Base-by-base conservation (phyloP, 139 green algal species). In the Chlorella sp. region DNA sequence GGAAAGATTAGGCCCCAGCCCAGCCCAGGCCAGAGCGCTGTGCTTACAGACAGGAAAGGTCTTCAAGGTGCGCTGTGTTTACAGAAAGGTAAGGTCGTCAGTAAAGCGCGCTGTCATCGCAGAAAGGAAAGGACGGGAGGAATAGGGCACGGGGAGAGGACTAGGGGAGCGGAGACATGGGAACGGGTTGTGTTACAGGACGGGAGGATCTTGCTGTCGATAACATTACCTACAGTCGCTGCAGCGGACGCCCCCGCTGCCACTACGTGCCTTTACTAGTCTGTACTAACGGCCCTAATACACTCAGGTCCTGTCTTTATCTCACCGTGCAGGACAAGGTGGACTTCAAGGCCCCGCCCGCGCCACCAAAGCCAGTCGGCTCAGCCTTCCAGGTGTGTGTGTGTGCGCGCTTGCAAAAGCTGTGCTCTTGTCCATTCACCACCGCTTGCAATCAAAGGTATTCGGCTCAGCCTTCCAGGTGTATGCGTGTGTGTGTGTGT, bases 271-370 rank as follows among this genome's bases (percentile, higher is more conserved):
- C 10, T 10, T 55, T 17, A 55, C 10, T 24, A 55, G 42, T 17
- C 42, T 24, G 42, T 55, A 55, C 17, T 55, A 55, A 17, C 17
- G 42, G 17, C 42, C 42, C 42, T 55, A 55, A 55, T 55, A 55
- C 42, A 17, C 10, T 55, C 10, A 55, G 42, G 17, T 17, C 42
- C 55, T 67, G 3, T 27, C 3, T 35, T 67, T n/a, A n/a, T 2
- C 29, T 5, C 3, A 5, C n/a, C 20, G n/a, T 35, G 63, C 74
- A 84, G 78, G 78, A 87, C 27, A 87, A 87, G 64, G 78, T 67
- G 42, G 70, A 60, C 50, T 74, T 87, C 35, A 35, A 49, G 62
- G 42, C 35, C 1, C 74, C 73, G 2, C 20, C 64, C 61, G 34
- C 27, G 3, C 6, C 23, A 4, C 27, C 61, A 26, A 34, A 35